Evolutionary conservation across 768 basidiomycete genomes (phyloP).

Genomic region (Hypholoma sublateritium): DNA sequence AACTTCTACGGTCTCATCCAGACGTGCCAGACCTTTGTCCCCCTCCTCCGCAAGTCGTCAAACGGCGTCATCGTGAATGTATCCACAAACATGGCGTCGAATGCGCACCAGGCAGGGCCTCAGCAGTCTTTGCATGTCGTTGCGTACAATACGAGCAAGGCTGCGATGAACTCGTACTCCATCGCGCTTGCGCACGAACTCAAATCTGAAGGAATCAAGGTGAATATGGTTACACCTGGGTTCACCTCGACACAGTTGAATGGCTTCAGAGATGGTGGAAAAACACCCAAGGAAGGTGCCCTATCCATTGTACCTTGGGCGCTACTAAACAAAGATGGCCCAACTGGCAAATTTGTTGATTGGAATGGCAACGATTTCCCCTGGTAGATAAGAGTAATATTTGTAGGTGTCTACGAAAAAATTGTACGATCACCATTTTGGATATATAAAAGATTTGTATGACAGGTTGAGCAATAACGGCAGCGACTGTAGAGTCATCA

Average conservation of each 20-base stretch:
- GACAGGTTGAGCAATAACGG: neutral
- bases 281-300: constrained; percentile 34
- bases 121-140: constrained; percentile 31
- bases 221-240: constrained; percentile 66
- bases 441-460: neutral
- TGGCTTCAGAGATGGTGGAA: constrained; percentile 33
- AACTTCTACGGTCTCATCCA: constrained; percentile 45
- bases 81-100: constrained; percentile 43
- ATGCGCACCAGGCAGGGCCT: constrained; percentile 30
- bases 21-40: constrained; percentile 38
- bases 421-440: neutral
- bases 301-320: constrained; percentile 35
- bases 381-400: constrained; percentile 23
- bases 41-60: constrained; percentile 35
- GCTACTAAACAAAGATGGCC: constrained; percentile 37
- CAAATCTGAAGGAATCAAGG: constrained; percentile 49
- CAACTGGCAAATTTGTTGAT: constrained; percentile 36
- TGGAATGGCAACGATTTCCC: constrained; percentile 32
- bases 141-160: constrained; percentile 71
- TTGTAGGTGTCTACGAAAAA: too few relatives aligned
- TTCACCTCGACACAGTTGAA: constrained; percentile 47
- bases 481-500: neutral
- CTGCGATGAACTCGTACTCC: constrained; percentile 59
- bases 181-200: constrained; percentile 67
- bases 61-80: constrained; percentile 41